Percentiles rank a stretch among this genome's conserved stretches.
Conservation (phyloP, 2,329 filamentous ascomycete species). For the Zasmidium citrigriseum region DNA sequence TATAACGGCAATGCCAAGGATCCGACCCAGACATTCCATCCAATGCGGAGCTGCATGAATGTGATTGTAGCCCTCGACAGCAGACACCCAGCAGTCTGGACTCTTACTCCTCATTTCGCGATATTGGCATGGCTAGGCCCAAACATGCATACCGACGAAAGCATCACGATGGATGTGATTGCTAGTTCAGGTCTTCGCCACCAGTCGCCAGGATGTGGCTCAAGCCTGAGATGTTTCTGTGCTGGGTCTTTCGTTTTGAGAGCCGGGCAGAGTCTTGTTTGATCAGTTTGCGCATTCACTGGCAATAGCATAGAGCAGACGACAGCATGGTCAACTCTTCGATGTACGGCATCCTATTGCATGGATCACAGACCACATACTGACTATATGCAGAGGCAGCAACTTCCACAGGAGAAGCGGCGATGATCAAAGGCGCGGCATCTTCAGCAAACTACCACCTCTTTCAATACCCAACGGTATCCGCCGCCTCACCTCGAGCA, state of each 20-base stretch:
- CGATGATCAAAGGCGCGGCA: background rate
- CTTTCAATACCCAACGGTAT: background rate
- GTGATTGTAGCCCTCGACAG: background rate
- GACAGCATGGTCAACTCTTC: background rate
- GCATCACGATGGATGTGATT: too few species aligned
- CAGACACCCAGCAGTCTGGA: background rate
- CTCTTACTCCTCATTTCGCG: background rate
- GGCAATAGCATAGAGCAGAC: background rate
- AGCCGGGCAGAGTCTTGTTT: background rate
- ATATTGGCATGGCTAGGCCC: background rate
- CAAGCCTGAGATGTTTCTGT: background rate
- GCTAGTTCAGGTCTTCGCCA: too few species aligned
- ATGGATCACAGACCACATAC: background rate
- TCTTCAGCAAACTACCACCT: slow-evolving; percentile 3
- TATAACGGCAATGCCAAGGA: background rate
- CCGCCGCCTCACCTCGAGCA: background rate
- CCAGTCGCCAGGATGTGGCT: too few species aligned
- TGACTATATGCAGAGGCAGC: background rate
- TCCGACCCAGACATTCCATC: background rate
- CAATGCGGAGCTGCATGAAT: background rate
- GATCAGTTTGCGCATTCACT: background rate
- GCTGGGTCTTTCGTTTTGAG: background rate
- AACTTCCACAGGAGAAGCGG: background rate
- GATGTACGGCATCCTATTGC: background rate
- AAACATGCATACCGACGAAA: too few species aligned